A percentile compares a stretch with the other conserved stretches of the same genome.
phyloP scores from a whole-genome alignment of 352 stramenopile species.

The Pythium brachiatum region DNA sequence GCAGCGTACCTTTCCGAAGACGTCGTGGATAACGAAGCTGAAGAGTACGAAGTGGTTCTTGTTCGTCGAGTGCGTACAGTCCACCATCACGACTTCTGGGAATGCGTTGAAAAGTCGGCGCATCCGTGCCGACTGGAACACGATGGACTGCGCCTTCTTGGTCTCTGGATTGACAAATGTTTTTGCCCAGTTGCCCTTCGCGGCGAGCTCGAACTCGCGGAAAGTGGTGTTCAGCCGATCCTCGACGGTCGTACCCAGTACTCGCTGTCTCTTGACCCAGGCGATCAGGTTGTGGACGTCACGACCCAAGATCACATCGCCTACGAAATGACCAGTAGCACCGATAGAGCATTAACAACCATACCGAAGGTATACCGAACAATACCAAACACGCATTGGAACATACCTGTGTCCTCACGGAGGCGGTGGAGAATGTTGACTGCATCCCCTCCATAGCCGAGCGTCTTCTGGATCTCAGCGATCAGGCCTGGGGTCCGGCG shows the following conservation, averaged over 20 bases:
- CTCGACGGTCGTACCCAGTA: not conserved
- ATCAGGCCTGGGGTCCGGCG: not conserved
- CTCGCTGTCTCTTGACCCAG: not conserved
- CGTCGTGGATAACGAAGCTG: conserved; percentile 19
- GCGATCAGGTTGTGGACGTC: conserved; percentile 1
- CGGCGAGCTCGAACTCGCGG: not conserved
- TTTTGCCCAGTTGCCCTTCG: not conserved
- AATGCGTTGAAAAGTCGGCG: not conserved
- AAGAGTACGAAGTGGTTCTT: conserved; percentile 12
- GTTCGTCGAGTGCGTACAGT: conserved; percentile 18
- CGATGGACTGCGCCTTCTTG: not conserved
- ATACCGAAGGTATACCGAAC: too few relatives aligned
- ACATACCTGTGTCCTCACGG: not conserved
- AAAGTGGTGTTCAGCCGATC: not conserved
- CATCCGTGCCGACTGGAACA: conserved; percentile 9
- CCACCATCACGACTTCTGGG: conserved; percentile 14
- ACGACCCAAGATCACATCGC: not conserved
- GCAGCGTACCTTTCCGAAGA: conserved; percentile 17
- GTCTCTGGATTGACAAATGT: not conserved
- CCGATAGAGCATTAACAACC: too few relatives aligned
- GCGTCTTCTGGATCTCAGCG: not conserved
- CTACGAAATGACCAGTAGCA: too few relatives aligned
- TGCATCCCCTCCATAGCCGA: not conserved
- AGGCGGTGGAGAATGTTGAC: not conserved
- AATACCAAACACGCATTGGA: not conserved